phyloP scores from a whole-genome alignment of 257 asterid genomes.

The Penstemon newberryi region DNA sequence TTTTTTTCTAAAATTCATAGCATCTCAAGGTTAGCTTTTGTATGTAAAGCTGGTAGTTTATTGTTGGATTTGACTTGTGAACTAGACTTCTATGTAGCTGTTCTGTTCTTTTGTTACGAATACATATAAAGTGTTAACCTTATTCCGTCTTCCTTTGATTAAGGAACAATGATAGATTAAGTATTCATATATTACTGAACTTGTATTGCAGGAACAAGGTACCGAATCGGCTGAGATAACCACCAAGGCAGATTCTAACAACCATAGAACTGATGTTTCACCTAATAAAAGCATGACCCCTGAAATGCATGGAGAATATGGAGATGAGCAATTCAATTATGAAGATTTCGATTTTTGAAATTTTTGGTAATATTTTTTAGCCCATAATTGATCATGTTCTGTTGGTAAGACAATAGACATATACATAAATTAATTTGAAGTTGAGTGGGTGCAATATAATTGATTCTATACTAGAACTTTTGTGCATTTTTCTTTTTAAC shows the following conservation, averaged over 20 bases:
- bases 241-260: constrained; percentile 17
- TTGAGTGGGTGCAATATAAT: too few relatives aligned
- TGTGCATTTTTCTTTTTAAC: too few relatives aligned
- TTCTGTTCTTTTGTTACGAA: neutral
- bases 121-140: neutral
- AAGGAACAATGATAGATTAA: neutral
- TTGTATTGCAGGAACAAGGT: constrained; percentile 29
- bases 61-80: neutral
- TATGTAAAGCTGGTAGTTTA: neutral
- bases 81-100: neutral
- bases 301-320: constrained; percentile 17
- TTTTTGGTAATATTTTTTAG: neutral
- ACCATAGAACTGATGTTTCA: constrained; percentile 16
- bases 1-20: too few relatives aligned
- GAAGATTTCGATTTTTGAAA: constrained; percentile 26
- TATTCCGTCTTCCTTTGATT: neutral
- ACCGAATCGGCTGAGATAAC: constrained; percentile 25
- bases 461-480: too few relatives aligned
- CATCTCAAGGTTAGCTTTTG: too few relatives aligned
- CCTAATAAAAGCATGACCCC: constrained; percentile 4
- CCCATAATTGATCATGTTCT: too few relatives aligned
- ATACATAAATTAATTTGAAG: too few relatives aligned
- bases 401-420: too few relatives aligned
- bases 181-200: neutral
- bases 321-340: constrained; percentile 27